A percentile compares a stretch with the other conserved stretches of the same genome.
Conservation (phyloP, 306 rosid genomes). For the Rosa persica region DNA sequence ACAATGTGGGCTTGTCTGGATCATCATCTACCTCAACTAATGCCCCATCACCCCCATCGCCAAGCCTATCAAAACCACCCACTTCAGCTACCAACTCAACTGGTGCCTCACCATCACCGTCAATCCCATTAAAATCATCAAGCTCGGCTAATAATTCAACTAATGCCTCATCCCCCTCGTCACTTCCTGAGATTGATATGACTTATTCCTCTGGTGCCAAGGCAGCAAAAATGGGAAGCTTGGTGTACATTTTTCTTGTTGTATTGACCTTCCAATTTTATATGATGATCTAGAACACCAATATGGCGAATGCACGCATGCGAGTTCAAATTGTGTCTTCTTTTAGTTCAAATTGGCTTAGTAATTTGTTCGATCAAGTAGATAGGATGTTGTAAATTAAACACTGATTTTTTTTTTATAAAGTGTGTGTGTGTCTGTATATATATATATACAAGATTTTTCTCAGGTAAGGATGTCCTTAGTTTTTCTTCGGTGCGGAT, state of each 20-base stretch:
- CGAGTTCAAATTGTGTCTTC: too few relatives aligned
- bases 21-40: neutral
- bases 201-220: conserved; percentile 48
- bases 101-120: conserved; percentile 31
- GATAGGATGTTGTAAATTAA: neutral
- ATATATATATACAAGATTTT: too few relatives aligned
- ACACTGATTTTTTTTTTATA: neutral
- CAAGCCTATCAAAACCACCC: conserved; percentile 27
- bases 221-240: conserved; percentile 51
- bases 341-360: neutral
- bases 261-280: conserved; percentile 45
- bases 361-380: neutral
- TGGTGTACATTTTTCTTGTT: conserved; percentile 42
- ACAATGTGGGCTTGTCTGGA: too few relatives aligned
- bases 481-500: too few relatives aligned
- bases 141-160: neutral
- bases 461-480: too few relatives aligned
- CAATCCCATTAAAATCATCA: conserved; percentile 35
- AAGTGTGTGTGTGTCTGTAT: too few relatives aligned
- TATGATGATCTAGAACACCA: conserved; percentile 43
- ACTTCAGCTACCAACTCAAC: conserved; percentile 19
- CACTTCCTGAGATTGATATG: conserved; percentile 13
- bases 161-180: neutral
- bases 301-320: too few relatives aligned
- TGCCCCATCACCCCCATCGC: conserved; percentile 43